Conservation (phyloP, 2,329 filamentous ascomycete genomes). For the Cercospora brassicicola region DNA sequence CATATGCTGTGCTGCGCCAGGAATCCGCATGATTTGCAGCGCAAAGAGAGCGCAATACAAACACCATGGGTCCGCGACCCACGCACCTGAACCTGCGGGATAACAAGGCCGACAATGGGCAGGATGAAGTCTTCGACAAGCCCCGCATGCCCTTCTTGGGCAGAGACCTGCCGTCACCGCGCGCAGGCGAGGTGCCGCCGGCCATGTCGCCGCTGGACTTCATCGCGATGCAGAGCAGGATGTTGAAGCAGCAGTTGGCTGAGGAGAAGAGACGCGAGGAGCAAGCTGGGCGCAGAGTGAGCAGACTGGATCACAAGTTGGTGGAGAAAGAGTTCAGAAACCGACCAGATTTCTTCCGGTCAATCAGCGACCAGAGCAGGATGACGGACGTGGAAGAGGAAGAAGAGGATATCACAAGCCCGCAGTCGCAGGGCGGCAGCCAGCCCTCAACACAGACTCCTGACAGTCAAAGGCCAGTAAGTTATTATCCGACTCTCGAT, state of each 20-base stretch:
- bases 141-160: slow-evolving; percentile 33
- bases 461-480: slow-evolving; percentile 40
- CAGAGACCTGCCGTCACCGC: slow-evolving; percentile 50
- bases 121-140: slow-evolving; percentile 26
- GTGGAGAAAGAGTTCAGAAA: slow-evolving; percentile 79
- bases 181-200: slow-evolving; percentile 68
- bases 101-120: background rate
- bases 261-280: slow-evolving; percentile 73
- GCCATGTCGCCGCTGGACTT: slow-evolving; percentile 93
- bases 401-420: slow-evolving; percentile 49
- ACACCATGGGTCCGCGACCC: slow-evolving; percentile 36
- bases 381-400: slow-evolving; percentile 42
- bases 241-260: slow-evolving; percentile 59
- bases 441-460: slow-evolving; percentile 20
- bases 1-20: background rate
- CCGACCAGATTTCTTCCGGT: slow-evolving; percentile 77
- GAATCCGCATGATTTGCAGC: slow-evolving; percentile 2
- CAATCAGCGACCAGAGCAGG: slow-evolving; percentile 59
- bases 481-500: slow-evolving; percentile 39
- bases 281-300: slow-evolving; percentile 72
- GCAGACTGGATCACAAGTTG: slow-evolving; percentile 78
- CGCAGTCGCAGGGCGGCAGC: slow-evolving; percentile 15
- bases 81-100: slow-evolving; percentile 28
- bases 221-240: slow-evolving; percentile 85
- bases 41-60: slow-evolving; percentile 1